phyloP scores from a whole-genome alignment of 176 grass and related monocot genomes.

The Cenchrus americanus region DNA sequence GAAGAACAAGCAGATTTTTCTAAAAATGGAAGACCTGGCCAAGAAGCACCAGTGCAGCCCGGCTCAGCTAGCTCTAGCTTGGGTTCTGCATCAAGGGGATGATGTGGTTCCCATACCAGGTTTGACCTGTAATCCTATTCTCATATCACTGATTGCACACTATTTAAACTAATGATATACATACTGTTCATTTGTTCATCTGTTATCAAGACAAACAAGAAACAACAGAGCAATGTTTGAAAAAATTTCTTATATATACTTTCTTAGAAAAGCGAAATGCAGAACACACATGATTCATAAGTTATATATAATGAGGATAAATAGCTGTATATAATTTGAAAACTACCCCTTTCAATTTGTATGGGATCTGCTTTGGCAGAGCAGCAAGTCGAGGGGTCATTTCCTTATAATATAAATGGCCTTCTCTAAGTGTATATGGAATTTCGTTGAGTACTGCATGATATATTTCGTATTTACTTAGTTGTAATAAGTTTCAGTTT shows the following conservation, averaged over 20 bases:
- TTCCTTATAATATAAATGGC: not conserved
- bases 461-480: not conserved
- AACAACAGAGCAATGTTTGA: not conserved
- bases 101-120: slow-evolving; percentile 88
- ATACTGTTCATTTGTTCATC: not conserved
- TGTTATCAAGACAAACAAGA: not conserved
- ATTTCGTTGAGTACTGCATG: not conserved
- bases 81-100: slow-evolving; percentile 83
- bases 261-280: slow-evolving; percentile 6
- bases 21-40: slow-evolving; percentile 54
- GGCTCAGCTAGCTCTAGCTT: slow-evolving; percentile 73
- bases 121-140: slow-evolving; percentile 27
- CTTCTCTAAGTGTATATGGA: not conserved
- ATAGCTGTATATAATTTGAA: not conserved
- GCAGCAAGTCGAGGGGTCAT: not conserved
- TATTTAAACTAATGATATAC: not conserved
- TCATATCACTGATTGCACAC: not conserved
- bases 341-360: not conserved
- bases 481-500: not conserved
- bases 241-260: not conserved
- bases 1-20: slow-evolving; percentile 73
- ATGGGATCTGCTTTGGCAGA: not conserved
- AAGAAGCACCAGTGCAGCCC: slow-evolving; percentile 75
- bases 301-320: not conserved
- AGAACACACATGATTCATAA: not conserved